Evolutionary conservation across 768 basidiomycete species (phyloP).

Genomic region (Lactarius pseudohatsudake): DNA sequence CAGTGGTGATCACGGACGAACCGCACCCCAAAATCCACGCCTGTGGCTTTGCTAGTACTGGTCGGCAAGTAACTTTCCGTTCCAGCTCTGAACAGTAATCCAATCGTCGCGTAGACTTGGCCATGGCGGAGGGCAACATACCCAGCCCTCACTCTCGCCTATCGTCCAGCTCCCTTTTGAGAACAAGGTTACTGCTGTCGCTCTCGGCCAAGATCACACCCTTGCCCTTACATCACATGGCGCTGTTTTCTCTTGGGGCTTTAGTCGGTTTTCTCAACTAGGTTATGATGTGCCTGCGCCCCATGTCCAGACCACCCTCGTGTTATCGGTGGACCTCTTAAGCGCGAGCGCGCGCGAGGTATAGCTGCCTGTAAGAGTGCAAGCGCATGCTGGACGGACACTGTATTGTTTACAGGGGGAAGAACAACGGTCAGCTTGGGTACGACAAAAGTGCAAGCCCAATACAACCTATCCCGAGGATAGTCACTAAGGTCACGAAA

Average conservation of each 20-base stretch:
- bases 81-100: neutral
- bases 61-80: slow-evolving; percentile 53
- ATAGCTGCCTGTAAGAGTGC: slow-evolving; percentile 85
- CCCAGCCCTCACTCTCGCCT: slow-evolving; percentile 70
- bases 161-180: slow-evolving; percentile 50
- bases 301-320: slow-evolving; percentile 64
- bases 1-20: slow-evolving; percentile 72
- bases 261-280: slow-evolving; percentile 86
- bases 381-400: slow-evolving; percentile 83
- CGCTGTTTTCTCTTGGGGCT: slow-evolving; percentile 87
- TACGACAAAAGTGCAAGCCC: slow-evolving; percentile 76
- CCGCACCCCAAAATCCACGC: slow-evolving; percentile 67
- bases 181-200: slow-evolving; percentile 61
- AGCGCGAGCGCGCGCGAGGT: slow-evolving; percentile 76
- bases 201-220: slow-evolving; percentile 93
- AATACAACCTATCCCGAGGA: slow-evolving; percentile 72
- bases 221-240: slow-evolving; percentile 78
- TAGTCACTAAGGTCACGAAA: slow-evolving; percentile 73
- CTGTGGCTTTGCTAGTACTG: slow-evolving; percentile 89
- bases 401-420: slow-evolving; percentile 83
- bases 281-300: slow-evolving; percentile 76
- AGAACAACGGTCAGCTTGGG: slow-evolving; percentile 89
- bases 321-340: slow-evolving; percentile 70
- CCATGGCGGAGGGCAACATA: slow-evolving; percentile 56
- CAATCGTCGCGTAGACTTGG: slow-evolving; percentile 54